Evolutionary conservation across 306 rosid genomes (phyloP), one percentile per base, ranked within the genome.

Genomic region (Cucurbita moschata): DNA sequence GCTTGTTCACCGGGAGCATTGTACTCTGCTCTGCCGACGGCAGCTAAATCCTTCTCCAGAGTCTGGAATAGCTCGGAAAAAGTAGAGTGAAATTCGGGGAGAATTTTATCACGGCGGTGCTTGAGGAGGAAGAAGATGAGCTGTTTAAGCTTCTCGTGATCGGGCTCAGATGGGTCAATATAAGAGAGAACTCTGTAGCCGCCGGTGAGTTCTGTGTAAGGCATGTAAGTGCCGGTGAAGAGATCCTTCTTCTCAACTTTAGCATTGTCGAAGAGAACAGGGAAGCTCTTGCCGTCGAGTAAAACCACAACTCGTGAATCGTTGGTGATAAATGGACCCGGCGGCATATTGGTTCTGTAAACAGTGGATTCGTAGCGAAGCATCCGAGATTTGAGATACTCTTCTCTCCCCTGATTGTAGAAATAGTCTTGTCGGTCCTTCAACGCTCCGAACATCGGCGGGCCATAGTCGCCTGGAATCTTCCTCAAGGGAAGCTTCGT

Each of bases 191-290:
- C 71, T 8, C 99, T 70, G 88, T 91, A 82, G 4, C 99, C 97
- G 11, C 97, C 97, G 67, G 99, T 94, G 86, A 94, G 88, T 2
- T 94, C 84, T 0, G 87, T 63, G 10, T 88, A 85, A 0, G 99
- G 99, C 91, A 91, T 85, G 84, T 19, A 94, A 35, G 97, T 94
- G 0, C 99, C 99, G 8, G 95, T 87, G 74, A 94, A 94, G 44
- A 94, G 73, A 62, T 94, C 88, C 2, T 75, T 85, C 76, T 94
- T 94, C 30, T 89, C 97, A 4, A 94, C 99, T 72, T 89, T 87
- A 14, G 83, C 54, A 14, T 74, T 70, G 73, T 94, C 99, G 47
- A 94, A 94, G 65, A 94, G 96, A 4, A 85, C 78, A 0, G 96
- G 95, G 73, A 94, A 94, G 61, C 88, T 82, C 75, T 89, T 91